Conservation (phyloP, 2,329 filamentous ascomycete genomes). For the Diaporthe vaccinii region DNA sequence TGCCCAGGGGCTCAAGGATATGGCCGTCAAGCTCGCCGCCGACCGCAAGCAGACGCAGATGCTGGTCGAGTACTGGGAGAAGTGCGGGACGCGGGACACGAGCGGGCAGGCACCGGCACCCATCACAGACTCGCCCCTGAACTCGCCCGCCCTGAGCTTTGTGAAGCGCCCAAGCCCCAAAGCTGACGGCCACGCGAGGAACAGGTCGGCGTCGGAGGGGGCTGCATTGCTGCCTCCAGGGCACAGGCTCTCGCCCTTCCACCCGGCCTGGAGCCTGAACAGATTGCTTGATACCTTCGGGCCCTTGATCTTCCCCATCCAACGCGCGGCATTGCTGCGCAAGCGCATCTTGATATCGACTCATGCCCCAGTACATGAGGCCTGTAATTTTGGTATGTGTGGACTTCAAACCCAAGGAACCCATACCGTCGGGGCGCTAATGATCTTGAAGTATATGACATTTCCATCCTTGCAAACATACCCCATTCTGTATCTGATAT, state of each 20-base stretch:
- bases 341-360: conserved; percentile 91
- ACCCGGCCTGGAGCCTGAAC: conserved; percentile 88
- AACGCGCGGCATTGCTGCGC: conserved; percentile 86
- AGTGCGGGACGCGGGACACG: conserved; percentile 62
- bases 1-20: conserved; percentile 78
- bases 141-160: conserved; percentile 64
- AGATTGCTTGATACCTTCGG: conserved; percentile 86
- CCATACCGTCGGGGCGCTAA: conserved; percentile 40
- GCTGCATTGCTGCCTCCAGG: conserved; percentile 69
- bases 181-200: conserved; percentile 63
- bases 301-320: conserved; percentile 90
- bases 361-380: conserved; percentile 85
- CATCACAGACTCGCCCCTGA: conserved; percentile 63
- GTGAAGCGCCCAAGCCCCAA: conserved; percentile 54
- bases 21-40: conserved; percentile 78
- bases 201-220: conserved; percentile 73
- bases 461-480: conserved; percentile 93
- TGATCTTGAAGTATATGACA: conserved; percentile 78
- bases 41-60: conserved; percentile 73
- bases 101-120: conserved; percentile 50
- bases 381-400: conserved; percentile 87
- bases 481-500: conserved; percentile 79
- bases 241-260: conserved; percentile 79
- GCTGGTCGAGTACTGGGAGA: conserved; percentile 86
- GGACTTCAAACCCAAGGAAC: not conserved